Evolutionary conservation across 2,329 filamentous ascomycete species (phyloP).

Genomic region (Ophiosphaerella narmari): DNA sequence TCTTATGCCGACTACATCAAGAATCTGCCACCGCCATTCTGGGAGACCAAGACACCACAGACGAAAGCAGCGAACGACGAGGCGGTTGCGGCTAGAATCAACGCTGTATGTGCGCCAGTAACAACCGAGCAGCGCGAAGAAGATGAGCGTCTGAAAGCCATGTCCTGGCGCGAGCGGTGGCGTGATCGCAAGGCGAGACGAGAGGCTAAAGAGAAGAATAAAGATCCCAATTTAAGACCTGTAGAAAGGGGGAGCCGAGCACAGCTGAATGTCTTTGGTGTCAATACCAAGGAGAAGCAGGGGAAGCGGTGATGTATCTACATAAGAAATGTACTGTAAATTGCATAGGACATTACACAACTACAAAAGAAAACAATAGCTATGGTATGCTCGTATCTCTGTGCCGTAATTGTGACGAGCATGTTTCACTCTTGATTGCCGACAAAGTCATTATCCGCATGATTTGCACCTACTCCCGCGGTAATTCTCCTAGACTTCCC

Average conservation of each 20-base stretch:
- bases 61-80: conserved; percentile 13
- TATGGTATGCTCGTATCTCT: conserved; percentile 11
- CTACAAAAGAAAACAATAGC: conserved; percentile 12
- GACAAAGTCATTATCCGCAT: conserved; percentile 8
- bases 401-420: conserved; percentile 10
- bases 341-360: conserved; percentile 13
- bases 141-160: conserved; percentile 17
- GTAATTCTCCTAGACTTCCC: conserved; percentile 3
- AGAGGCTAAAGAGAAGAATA: conserved; percentile 15
- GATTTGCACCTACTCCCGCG: conserved; percentile 4
- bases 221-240: conserved; percentile 17
- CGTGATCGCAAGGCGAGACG: conserved; percentile 14
- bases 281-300: conserved; percentile 18
- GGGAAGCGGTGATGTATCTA: conserved; percentile 15
- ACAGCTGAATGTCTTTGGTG: conserved; percentile 19
- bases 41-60: conserved; percentile 15
- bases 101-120: conserved; percentile 20
- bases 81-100: conserved; percentile 16
- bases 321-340: conserved; percentile 13
- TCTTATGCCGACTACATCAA: conserved; percentile 23
- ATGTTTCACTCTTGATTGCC: conserved; percentile 9
- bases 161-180: conserved; percentile 22
- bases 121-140: conserved; percentile 19
- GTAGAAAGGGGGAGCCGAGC: conserved; percentile 19
- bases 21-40: conserved; percentile 21